These are phyloP conservation scores for Arthonia radiata DNA, from an alignment of 495 filamentous ascomycete species.

Conservation along the genomic window DNA sequence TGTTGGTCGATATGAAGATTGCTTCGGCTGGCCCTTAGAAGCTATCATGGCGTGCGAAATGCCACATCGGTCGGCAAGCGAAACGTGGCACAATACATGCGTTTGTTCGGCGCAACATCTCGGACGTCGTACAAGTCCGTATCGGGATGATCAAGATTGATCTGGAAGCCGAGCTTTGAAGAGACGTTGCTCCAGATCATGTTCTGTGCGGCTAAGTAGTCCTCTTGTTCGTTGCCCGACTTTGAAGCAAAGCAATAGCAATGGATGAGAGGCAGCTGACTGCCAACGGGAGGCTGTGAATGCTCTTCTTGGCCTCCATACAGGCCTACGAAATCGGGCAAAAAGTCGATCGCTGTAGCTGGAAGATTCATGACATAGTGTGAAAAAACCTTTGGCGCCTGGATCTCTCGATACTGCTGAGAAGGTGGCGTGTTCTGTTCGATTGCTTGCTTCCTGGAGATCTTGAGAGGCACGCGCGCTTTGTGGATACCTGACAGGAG, in stretches of 20 bases:
- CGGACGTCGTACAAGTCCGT: constrained; percentile 53
- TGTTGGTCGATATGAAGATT: no score
- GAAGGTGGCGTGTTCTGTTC: constrained; percentile 3
- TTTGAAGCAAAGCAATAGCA: constrained; percentile 76
- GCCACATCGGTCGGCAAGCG: constrained; percentile 60
- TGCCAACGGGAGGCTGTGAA: constrained; percentile 32
- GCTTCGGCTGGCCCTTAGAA: constrained; percentile 4
- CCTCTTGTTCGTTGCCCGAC: constrained; percentile 16
- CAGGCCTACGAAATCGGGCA: constrained; percentile 61
- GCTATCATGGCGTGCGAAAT: constrained; percentile 22
- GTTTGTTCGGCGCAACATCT: constrained; percentile 76
- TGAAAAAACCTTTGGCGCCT: constrained; percentile 39
- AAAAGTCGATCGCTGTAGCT: constrained; percentile 61
- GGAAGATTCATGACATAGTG: constrained; percentile 98
- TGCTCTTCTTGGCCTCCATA: constrained; percentile 42
- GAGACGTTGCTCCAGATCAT: constrained; percentile 49
- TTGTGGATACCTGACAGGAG: constrained; percentile 31
- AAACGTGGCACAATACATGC: constrained; percentile 92
- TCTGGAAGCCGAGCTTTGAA: constrained; percentile 30
- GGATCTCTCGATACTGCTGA: constrained; percentile 5
- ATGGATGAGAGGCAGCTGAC: constrained; percentile 55
- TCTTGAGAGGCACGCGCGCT: constrained; percentile 5
- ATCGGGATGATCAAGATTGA: constrained; percentile 29
- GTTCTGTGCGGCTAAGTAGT: neutral
- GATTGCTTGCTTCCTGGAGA: constrained; percentile 12